These are phyloP conservation scores for Leishmania tropica DNA, from an alignment of 208 protist species.

Conservation along the genomic window DNA sequence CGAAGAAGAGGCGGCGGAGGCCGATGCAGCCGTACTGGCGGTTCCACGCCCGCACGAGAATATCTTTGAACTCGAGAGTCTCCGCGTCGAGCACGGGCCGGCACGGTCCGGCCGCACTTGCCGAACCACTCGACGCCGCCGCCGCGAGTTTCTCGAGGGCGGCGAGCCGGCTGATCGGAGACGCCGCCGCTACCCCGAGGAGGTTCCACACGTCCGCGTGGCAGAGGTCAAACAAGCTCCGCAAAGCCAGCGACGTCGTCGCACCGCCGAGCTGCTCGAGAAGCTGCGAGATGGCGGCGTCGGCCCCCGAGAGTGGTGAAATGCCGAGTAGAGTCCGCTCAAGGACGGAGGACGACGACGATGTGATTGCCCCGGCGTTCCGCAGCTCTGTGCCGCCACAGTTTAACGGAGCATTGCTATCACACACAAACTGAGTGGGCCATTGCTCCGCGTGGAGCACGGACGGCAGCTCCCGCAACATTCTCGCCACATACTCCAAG, in stretches of 20 bases:
- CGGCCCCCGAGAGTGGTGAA: neutral
- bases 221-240: conserved; percentile 18
- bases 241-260: conserved; percentile 28
- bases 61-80: conserved; percentile 27
- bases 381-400: neutral
- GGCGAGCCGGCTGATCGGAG: conserved; percentile 29
- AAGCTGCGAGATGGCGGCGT: neutral
- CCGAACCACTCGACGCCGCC: neutral
- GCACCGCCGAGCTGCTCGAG: conserved; percentile 23
- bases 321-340: neutral
- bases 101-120: neutral
- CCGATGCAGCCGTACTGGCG: conserved; percentile 46
- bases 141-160: conserved; percentile 24
- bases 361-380: neutral
- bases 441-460: conserved; percentile 42
- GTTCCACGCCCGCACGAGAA: conserved; percentile 49
- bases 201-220: conserved; percentile 23
- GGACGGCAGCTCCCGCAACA: conserved; percentile 24
- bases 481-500: conserved; percentile 33
- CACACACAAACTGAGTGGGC: conserved; percentile 44
- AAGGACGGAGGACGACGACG: neutral
- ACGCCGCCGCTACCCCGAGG: conserved; percentile 19
- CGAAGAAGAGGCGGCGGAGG: conserved; percentile 55
- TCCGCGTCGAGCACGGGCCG: conserved; percentile 23
- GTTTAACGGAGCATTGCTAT: neutral